Conservation (phyloP, 2,329 filamentous ascomycete genomes). For the Cadophora sp. region DNA sequence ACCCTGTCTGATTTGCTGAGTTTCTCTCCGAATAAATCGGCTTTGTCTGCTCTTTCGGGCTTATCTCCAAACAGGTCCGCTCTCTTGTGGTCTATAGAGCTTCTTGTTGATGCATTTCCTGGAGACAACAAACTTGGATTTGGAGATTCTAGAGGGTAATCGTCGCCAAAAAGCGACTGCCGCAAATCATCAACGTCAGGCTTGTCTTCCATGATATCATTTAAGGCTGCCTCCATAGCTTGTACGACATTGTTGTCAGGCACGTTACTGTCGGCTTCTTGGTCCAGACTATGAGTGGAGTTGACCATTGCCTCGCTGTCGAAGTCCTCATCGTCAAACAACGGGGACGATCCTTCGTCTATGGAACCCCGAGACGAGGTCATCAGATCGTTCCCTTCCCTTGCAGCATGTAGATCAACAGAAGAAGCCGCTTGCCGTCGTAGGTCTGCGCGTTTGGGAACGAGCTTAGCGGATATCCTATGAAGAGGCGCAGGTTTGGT, state of each 20-base stretch:
- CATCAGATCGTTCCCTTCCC: constrained; percentile 47
- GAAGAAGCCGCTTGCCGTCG: constrained; percentile 66
- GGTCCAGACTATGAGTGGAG: constrained; percentile 82
- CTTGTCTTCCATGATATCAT: constrained; percentile 87
- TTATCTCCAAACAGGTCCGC: constrained; percentile 52
- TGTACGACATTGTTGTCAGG: constrained; percentile 84
- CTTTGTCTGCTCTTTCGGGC: constrained; percentile 72
- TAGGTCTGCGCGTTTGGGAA: constrained; percentile 56
- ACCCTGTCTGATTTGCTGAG: constrained; percentile 49
- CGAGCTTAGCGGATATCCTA: constrained; percentile 55
- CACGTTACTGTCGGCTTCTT: constrained; percentile 63
- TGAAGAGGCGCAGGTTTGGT: constrained; percentile 51
- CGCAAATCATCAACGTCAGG: constrained; percentile 70
- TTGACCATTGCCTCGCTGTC: constrained; percentile 73
- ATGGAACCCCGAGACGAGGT: constrained; percentile 67
- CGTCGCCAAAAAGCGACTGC: constrained; percentile 70
- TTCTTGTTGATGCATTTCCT: constrained; percentile 66
- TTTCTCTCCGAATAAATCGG: constrained; percentile 54
- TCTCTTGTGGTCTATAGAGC: constrained; percentile 64
- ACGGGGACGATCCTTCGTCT: constrained; percentile 64
- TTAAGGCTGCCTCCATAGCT: constrained; percentile 91
- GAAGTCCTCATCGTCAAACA: constrained; percentile 85
- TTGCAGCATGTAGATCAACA: constrained; percentile 60
- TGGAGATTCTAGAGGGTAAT: constrained; percentile 48
- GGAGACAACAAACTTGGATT: constrained; percentile 56